Evolutionary conservation across 768 basidiomycete species (phyloP), one percentile per base, ranked within the genome.

Genomic region (Trametes maxima): DNA sequence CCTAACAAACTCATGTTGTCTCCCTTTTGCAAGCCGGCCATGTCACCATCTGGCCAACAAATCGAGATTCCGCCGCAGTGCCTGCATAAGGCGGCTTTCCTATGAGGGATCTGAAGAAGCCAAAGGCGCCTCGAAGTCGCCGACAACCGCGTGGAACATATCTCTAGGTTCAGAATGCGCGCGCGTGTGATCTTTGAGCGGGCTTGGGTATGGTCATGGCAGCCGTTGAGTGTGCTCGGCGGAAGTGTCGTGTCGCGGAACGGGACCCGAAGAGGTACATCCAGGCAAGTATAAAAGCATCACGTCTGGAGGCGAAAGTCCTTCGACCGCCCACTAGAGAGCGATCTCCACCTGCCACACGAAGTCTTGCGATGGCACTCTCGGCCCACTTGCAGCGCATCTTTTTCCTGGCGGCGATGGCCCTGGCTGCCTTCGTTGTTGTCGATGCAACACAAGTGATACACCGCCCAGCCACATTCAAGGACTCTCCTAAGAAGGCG

Each of bases 391-490:
- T 65, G 37, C 43, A 54, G 46, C 64, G 65, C 21, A 25, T 58
- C 50, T 43, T 67, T 42, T 40, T 67, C 51, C 47, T 68, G 28
- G 64, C 57, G 13, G 53, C 59, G 24, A 56, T 48, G 5, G 59
- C 54, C 3, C 43, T 71, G 17, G 54, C 66, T 21, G 61, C 68
- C 55, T 22, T 68, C 36, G 60, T 68, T 12, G 60, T 48, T 25
- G 67, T 65, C n/a, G 60, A 67, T 46, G 71, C 66, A 10, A 85
- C 84, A 2, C 80, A 82, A 67, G 73, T 81, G 42, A 85, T 86
- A 84, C 80, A 73, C 53, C 78, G 83, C 24, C 84, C 85, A 0
- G 77, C 65, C 33, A 73, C 70, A 33, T 85, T 79, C 70, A 82
- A 79, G 69, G 70, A 74, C 12, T 62, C 78, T 2, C 73, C 76